These are phyloP conservation scores for Pestalotiopsis sp. DNA, from an alignment of 2,329 filamentous ascomycete genomes.

Conservation along the genomic window DNA sequence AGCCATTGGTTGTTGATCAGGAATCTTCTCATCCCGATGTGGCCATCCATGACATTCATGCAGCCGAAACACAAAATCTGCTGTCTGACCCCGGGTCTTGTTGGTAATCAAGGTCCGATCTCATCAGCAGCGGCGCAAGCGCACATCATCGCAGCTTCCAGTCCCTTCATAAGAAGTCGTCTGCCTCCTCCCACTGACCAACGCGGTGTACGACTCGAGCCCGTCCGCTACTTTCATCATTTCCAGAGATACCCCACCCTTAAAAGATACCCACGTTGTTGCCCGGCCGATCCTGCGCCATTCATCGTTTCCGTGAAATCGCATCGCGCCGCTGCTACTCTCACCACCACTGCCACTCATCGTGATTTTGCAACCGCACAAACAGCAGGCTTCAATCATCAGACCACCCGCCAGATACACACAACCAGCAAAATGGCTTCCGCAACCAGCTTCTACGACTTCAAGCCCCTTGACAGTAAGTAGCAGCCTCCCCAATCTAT, in stretches of 20 bases:
- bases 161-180: constrained; percentile 1
- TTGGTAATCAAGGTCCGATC: constrained; percentile 1
- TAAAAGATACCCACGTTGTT: background rate
- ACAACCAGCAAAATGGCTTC: constrained; percentile 58
- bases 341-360: background rate
- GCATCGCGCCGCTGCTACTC: background rate
- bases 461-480: constrained; percentile 80
- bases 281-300: background rate
- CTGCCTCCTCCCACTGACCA: background rate
- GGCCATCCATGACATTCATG: background rate
- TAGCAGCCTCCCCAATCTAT: constrained; percentile 22
- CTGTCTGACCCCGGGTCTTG: background rate
- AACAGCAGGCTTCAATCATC: constrained; percentile 9
- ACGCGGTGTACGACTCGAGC: background rate
- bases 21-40: background rate
- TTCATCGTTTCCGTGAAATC: background rate
- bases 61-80: constrained; percentile 1
- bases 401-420: constrained; percentile 12
- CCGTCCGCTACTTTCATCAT: constrained; percentile 2
- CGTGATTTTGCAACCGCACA: constrained; percentile 5
- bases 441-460: constrained; percentile 77
- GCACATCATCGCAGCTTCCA: background rate
- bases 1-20: background rate
- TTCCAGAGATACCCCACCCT: background rate
- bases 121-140: background rate